Evolutionary conservation across 441 rosid genomes (phyloP), one percentile per base, ranked within the genome.

Genomic region (Rhodomyrtus psidioides): DNA sequence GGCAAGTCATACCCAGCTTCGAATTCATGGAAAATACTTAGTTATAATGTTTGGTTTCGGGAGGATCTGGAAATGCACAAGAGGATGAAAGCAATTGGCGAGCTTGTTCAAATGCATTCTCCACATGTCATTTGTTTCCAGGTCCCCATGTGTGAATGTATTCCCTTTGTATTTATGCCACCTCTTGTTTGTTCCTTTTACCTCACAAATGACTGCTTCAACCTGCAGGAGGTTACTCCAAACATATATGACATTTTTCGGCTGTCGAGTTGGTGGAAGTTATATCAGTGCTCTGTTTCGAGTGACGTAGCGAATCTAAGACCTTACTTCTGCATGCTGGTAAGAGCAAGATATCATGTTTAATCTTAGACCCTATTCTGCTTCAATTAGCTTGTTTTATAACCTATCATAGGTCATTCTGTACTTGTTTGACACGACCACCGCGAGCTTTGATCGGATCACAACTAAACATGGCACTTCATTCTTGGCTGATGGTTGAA

Each of bases 11-110:
- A 87, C 76, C 46, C 90, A 54, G 84, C 62, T 88, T 54, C 83
- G 24, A 59, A 86, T 88, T 83, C 95, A 28, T 51, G 84, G 58
- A 86, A 86, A 93, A 88, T 97, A 55, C 89, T 97, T 93, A 97
- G 91, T 92, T 97, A 97, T 91, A 97, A 97, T 93, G 96, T 97
- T 85, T 97, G 99, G 99, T 96, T 97, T 83, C 93, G 98, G 55
- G 98, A 96, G 88, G 99, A 96, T 88, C 85, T 97, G 88, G 99
- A 96, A 91, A 30, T 97, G 90, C 91, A 89, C 85, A 86, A 79
- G 76, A 92, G 99, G 90, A 96, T 96, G 98, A 91, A 92, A 91
- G 94, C 98, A 14, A 90, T 96, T 8, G 98, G 99, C 27, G 93
- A 94, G 57, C 91, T 96, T 79, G 90, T 97, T 79, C 91, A 93